Conservation (phyloP, 768 basidiomycete species). For the Leucocoprinus sp. region DNA sequence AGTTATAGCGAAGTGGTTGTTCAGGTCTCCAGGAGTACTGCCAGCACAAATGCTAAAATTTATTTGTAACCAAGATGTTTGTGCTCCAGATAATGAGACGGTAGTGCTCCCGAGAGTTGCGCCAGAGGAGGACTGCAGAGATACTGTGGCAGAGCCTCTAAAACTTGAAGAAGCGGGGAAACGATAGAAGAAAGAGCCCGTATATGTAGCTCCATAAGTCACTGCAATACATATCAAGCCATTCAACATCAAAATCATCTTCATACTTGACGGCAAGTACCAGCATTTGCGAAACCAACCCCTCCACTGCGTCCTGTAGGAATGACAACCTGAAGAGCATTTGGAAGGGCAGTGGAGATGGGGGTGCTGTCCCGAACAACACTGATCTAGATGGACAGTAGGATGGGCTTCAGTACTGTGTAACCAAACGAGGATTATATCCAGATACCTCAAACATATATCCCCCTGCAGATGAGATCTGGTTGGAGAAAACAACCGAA, state of each 20-base stretch:
- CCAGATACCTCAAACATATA: constrained; percentile 52
- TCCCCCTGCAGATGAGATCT: constrained; percentile 14
- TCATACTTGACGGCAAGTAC: constrained; percentile 30
- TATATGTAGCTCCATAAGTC: constrained; percentile 41
- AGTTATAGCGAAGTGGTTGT: constrained; percentile 47
- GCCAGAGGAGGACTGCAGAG: constrained; percentile 38
- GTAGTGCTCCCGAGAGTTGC: constrained; percentile 32
- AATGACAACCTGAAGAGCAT: constrained; percentile 45
- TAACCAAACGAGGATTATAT: not conserved
- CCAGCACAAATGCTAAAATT: constrained; percentile 33
- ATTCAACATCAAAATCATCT: not conserved
- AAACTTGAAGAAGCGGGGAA: constrained; percentile 39
- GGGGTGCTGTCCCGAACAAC: constrained; percentile 45
- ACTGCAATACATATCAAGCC: constrained; percentile 42
- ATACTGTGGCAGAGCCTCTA: constrained; percentile 31
- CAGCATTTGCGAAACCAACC: constrained; percentile 50
- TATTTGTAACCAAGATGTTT: constrained; percentile 44
- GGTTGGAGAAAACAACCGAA: not conserved
- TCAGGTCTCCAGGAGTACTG: constrained; percentile 28
- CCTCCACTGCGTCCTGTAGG: constrained; percentile 30
- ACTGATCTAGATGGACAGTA: constrained; percentile 28
- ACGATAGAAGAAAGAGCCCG: constrained; percentile 51
- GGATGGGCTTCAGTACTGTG: not conserved
- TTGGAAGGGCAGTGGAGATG: constrained; percentile 52
- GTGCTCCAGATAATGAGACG: constrained; percentile 30